Percentiles rank a stretch among this genome's conserved stretches.
Evolutionary conservation across 169 alveolate genomes (phyloP).

Genomic region (Plasmodium cynomolgi): DNA sequence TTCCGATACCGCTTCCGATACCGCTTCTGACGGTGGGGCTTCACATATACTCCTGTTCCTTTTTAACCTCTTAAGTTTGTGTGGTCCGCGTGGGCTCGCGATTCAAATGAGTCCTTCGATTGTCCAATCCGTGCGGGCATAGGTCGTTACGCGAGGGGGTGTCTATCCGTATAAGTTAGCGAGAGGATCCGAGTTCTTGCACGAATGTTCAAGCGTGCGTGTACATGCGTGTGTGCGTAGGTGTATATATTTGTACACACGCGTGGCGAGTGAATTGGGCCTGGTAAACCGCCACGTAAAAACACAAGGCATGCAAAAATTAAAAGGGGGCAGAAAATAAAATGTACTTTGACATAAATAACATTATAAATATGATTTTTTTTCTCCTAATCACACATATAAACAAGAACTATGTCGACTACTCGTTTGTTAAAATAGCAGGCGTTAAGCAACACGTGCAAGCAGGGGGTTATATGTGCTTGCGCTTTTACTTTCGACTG

Average conservation of each 20-base stretch:
- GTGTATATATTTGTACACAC: not conserved
- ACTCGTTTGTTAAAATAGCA: not conserved
- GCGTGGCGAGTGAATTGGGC: not conserved
- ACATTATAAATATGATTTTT: not conserved
- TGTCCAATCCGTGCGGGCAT: not conserved
- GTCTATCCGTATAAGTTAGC: not conserved
- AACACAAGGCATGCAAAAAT: not conserved
- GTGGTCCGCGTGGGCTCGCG: not conserved
- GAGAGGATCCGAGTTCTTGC: not conserved
- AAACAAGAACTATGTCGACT: not conserved
- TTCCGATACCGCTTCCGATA: not conserved
- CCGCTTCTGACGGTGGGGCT: not conserved
- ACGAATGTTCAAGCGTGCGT: not conserved
- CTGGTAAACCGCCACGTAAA: not conserved
- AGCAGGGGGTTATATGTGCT: not conserved
- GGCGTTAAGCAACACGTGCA: not conserved
- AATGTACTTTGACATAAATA: constrained; percentile 8
- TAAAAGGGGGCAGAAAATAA: not conserved
- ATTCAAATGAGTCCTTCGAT: not conserved
- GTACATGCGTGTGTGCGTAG: not conserved
- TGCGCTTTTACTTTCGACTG: not conserved
- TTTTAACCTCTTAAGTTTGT: not conserved
- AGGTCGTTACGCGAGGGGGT: not conserved
- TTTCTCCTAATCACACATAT: not conserved
- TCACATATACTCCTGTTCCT: not conserved